Percentiles rank a stretch among this genome's conserved stretches.
Evolutionary conservation across 2,329 filamentous ascomycete species (phyloP).

Genomic region (Beauveria pseudobassiana): DNA sequence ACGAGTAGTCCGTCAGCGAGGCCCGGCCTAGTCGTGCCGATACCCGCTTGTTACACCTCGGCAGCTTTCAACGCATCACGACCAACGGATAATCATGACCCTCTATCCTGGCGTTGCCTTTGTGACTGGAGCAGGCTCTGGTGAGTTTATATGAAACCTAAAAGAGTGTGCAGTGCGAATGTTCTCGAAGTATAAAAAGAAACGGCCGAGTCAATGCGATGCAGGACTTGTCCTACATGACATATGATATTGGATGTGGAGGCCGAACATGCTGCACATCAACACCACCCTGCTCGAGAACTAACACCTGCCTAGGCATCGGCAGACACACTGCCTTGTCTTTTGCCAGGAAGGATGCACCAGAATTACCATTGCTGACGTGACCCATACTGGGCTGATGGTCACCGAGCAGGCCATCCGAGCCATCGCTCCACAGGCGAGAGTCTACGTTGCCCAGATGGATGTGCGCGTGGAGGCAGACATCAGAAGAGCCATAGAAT

Average conservation of each 20-base stretch:
- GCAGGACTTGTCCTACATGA: too few relatives aligned
- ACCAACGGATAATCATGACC: conserved; percentile 11
- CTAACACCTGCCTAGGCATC: conserved; percentile 27
- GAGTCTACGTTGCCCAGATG: conserved; percentile 21
- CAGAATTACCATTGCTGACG: conserved; percentile 34
- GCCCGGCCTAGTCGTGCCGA: neutral
- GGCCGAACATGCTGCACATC: neutral
- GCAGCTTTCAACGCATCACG: neutral
- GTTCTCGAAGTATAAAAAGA: too few relatives aligned
- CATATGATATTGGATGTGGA: neutral
- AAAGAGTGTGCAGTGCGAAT: too few relatives aligned
- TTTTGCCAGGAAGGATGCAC: conserved; percentile 37
- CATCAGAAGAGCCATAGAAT: conserved; percentile 26
- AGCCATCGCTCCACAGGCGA: conserved; percentile 19
- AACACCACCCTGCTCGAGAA: neutral
- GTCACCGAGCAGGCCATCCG: conserved; percentile 26
- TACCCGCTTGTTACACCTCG: neutral
- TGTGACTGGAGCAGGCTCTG: conserved; percentile 25
- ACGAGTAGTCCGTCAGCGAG: neutral
- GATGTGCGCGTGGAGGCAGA: conserved; percentile 30
- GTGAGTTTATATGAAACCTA: conserved; percentile 14
- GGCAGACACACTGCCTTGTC: conserved; percentile 34
- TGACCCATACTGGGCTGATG: conserved; percentile 22
- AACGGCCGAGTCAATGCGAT: too few relatives aligned
- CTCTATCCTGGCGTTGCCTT: conserved; percentile 25